Evolutionary conservation across 2,329 filamentous ascomycete species (phyloP), one percentile per base, ranked within the genome.

Genomic region (Phoma sp.): DNA sequence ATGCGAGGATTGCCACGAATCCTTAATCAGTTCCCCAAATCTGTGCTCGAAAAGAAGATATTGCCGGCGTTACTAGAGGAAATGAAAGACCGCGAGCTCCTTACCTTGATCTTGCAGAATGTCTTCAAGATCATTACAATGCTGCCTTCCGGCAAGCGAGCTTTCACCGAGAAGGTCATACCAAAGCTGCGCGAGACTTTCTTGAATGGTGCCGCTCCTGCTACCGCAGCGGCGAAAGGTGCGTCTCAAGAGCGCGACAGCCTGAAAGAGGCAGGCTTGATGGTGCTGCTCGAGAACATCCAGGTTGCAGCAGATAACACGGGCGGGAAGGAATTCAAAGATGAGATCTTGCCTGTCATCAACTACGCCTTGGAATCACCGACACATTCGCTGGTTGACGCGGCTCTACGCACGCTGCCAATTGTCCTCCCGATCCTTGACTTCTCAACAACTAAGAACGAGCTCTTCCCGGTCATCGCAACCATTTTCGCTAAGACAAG

Each of bases 381-480:
- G 0, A 97, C 93, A 0, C 95, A 96, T 63, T 89, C 89, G 1
- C 81, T 99, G 13, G 89, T 97, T 0, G 95, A 98, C 75, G 89
- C 90, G 4, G 88, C 92, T 2, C 80, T 99, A 11, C 85, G 89
- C 44, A 90, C 88, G 25, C 78, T 99, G 4, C 88, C 91, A 2
- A 82, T 86, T 1, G 85, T 97, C n/a, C 78, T 98, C 4, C 91
- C 92, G 0, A 86, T 95, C 2, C 85, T 99, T 7, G 95, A 99
- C 75, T 98, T 97, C 64, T 96, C 89, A 62, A 98, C 93, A 0
- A 93, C 97, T 67, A 99, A 98, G 75, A 95, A 96, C 65, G 93
- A 98, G 59, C 83, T 99, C 1, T 99, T 99, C 73, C 95, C 95
- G 0, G 87, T 96, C 1, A 90, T 99, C 59, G 91, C 93, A 1